These are phyloP conservation scores for Corinectria fuckeliana DNA, from an alignment of 2,329 filamentous ascomycete genomes.

Conservation along the genomic window DNA sequence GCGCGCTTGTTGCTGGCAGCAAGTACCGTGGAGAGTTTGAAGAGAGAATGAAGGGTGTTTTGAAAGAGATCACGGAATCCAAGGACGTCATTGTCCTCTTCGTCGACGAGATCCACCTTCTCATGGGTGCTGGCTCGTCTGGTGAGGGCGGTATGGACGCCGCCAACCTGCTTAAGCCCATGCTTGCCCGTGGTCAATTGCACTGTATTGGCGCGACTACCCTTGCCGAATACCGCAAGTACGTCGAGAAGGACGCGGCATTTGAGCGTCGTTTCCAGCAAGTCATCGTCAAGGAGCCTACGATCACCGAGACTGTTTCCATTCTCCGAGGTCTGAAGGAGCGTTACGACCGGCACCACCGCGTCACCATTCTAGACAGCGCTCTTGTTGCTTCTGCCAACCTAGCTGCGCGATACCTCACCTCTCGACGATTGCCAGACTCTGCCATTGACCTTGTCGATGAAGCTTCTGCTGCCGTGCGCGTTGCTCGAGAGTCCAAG, in stretches of 20 bases:
- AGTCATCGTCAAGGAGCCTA: conserved; percentile 94
- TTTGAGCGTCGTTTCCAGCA: conserved; percentile 99
- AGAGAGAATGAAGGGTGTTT: conserved; percentile 97
- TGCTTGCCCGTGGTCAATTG: conserved; percentile 94
- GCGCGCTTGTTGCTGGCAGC: conserved; percentile 92
- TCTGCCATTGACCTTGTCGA: conserved; percentile 97
- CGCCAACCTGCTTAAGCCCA: conserved; percentile 95
- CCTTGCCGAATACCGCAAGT: conserved; percentile 94
- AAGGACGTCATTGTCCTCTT: conserved; percentile 98
- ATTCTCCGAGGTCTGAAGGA: conserved; percentile 99
- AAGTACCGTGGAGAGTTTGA: conserved; percentile 99
- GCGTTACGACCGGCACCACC: conserved; percentile 97
- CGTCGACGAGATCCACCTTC: conserved; percentile 96
- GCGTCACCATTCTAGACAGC: conserved; percentile 93
- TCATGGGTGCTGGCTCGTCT: conserved; percentile 95
- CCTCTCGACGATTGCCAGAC: conserved; percentile 87
- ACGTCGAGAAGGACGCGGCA: conserved; percentile 97
- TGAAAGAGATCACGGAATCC: conserved; percentile 94
- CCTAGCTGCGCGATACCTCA: conserved; percentile 91
- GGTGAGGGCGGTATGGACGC: conserved; percentile 99
- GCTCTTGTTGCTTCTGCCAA: conserved; percentile 92
- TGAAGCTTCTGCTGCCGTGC: conserved; percentile 94
- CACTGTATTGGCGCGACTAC: conserved; percentile 99
- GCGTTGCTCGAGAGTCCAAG: conserved; percentile 93
- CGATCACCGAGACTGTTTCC: conserved; percentile 87